Evolutionary conservation across 2,329 filamentous ascomycete genomes (phyloP).

Genomic region (Clonostachys rhizophaga): DNA sequence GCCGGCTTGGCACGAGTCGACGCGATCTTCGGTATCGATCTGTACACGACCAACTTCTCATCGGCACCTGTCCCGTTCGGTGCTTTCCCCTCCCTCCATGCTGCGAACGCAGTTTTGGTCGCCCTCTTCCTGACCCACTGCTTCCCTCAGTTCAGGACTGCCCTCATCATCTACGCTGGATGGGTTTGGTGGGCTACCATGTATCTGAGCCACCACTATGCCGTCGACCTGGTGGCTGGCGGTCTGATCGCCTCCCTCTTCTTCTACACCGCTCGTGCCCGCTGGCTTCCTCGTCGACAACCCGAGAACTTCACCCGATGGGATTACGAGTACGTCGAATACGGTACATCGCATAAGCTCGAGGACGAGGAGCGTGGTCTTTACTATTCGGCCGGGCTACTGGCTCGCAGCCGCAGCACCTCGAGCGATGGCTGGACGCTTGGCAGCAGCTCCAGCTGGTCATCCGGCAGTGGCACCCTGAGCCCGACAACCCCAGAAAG

Average conservation of each 20-base stretch:
- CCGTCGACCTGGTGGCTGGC: slow-evolving; percentile 85
- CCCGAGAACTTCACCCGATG: slow-evolving; percentile 82
- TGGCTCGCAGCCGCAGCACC: slow-evolving; percentile 33
- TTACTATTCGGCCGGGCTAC: slow-evolving; percentile 39
- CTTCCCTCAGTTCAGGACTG: slow-evolving; percentile 75
- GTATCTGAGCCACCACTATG: slow-evolving; percentile 97
- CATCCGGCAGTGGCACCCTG: slow-evolving; percentile 42
- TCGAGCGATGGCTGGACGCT: slow-evolving; percentile 89
- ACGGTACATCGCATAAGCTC: slow-evolving; percentile 55
- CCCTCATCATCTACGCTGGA: slow-evolving; percentile 79
- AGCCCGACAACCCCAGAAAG: slow-evolving; percentile 44
- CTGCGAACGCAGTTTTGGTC: slow-evolving; percentile 82
- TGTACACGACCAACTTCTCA: slow-evolving; percentile 91
- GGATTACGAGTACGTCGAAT: slow-evolving; percentile 93
- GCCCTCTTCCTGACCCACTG: slow-evolving; percentile 90
- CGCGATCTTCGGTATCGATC: slow-evolving; percentile 80
- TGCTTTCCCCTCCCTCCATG: slow-evolving; percentile 90
- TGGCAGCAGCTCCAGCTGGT: slow-evolving; percentile 62
- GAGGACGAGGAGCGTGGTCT: slow-evolving; percentile 40
- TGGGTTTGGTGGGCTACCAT: slow-evolving; percentile 99
- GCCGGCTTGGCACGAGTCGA: slow-evolving; percentile 88
- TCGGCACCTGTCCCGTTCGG: slow-evolving; percentile 90
- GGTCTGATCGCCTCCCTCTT: slow-evolving; percentile 72
- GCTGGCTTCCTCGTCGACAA: slow-evolving; percentile 79
- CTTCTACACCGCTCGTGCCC: slow-evolving; percentile 77